A percentile compares a stretch with the other conserved stretches of the same genome.
phyloP scores from a whole-genome alignment of 495 filamentous ascomycete species.

The Gamarada debralockiae region DNA sequence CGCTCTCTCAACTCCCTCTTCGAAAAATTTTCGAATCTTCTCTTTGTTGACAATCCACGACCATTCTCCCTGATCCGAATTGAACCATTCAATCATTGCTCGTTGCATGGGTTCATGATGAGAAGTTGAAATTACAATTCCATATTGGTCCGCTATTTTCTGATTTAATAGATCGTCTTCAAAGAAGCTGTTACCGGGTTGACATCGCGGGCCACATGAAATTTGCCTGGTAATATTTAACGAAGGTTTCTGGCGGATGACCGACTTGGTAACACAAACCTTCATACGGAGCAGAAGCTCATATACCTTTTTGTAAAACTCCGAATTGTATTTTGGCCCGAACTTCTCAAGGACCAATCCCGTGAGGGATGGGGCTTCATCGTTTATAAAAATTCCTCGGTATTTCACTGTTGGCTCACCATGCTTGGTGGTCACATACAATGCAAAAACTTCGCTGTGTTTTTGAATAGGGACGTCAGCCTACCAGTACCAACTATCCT shows the following conservation, averaged over 20 bases:
- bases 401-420: constrained; percentile 64
- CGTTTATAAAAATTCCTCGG: constrained; percentile 73
- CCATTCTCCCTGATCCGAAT: constrained; percentile 55
- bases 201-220: constrained; percentile 72
- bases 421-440: constrained; percentile 48
- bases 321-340: constrained; percentile 52
- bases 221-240: constrained; percentile 43
- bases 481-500: constrained; percentile 61
- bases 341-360: constrained; percentile 58
- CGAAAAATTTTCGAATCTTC: constrained; percentile 60
- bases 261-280: too few species aligned
- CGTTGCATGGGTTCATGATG: constrained; percentile 72
- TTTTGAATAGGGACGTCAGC: constrained; percentile 58
- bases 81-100: constrained; percentile 60
- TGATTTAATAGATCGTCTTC: constrained; percentile 64
- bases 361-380: constrained; percentile 66
- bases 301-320: constrained; percentile 66
- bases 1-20: constrained; percentile 57
- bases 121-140: constrained; percentile 64
- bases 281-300: constrained; percentile 63
- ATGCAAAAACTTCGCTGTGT: constrained; percentile 51
- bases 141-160: constrained; percentile 62
- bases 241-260: too few species aligned
- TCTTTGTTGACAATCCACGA: constrained; percentile 61
- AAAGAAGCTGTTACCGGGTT: constrained; percentile 54